Conservation (phyloP, 108 stramenopile genomes). For the Cyclotella atomus region DNA sequence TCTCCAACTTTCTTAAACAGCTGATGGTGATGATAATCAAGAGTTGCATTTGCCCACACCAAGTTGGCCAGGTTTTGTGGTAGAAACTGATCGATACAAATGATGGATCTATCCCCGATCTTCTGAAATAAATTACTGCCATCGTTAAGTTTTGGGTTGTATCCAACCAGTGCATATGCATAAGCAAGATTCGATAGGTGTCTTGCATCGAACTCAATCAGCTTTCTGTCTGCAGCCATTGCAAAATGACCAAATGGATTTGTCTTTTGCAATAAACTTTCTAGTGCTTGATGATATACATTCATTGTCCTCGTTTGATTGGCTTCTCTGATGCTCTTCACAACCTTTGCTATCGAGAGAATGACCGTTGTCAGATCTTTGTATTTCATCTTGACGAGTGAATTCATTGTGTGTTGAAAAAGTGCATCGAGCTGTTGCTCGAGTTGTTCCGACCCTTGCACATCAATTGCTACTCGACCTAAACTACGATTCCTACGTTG, state of each 20-base stretch:
- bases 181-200: constrained; percentile 7
- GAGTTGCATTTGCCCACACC: constrained; percentile 2
- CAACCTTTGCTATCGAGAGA: neutral
- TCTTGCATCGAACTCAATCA: neutral
- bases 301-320: neutral
- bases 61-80: neutral
- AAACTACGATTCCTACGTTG: too few relatives aligned
- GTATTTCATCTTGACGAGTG: neutral
- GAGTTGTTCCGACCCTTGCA: too few relatives aligned
- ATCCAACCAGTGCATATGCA: constrained; percentile 2
- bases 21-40: neutral
- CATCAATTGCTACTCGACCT: too few relatives aligned
- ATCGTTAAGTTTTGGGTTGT: neutral
- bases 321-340: neutral
- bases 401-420: neutral
- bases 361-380: neutral
- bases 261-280: neutral
- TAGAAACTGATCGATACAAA: neutral
- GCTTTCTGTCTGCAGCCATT: too few relatives aligned
- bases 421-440: neutral
- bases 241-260: neutral
- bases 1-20: neutral
- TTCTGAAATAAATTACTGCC: neutral
- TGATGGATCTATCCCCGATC: neutral
- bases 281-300: neutral